Percentiles rank a stretch among this genome's conserved stretches.
Conservation (phyloP, 805 yeast genomes). For the Huiozyma naganishii region DNA sequence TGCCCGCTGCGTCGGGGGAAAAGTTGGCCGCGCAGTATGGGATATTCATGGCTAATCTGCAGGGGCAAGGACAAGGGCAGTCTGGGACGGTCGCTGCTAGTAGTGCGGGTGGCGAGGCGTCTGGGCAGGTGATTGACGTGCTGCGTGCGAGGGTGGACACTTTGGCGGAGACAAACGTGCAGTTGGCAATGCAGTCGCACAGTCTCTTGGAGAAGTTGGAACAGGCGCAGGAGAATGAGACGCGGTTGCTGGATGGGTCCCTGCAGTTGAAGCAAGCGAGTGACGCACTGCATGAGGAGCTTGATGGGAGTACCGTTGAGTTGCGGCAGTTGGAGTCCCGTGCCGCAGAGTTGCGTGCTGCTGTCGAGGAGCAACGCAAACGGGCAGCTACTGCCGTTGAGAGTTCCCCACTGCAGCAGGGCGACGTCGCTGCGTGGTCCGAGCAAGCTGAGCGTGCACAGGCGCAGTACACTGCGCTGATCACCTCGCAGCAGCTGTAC, state of each 20-base stretch:
- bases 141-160: slow-evolving; percentile 42
- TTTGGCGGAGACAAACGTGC: slow-evolving; percentile 32
- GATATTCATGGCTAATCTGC: slow-evolving; percentile 4
- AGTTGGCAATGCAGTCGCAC: slow-evolving; percentile 30
- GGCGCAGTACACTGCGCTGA: not conserved
- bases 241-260: slow-evolving; percentile 40
- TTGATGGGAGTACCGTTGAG: not conserved
- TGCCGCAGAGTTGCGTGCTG: slow-evolving; percentile 5
- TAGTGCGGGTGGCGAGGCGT: not conserved
- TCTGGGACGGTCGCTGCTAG: not conserved
- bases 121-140: slow-evolving; percentile 30
- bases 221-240: slow-evolving; percentile 30
- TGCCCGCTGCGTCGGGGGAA: not conserved
- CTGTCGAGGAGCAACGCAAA: not conserved
- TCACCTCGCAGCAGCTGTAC: not conserved
- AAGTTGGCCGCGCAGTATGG: slow-evolving; percentile 17
- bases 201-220: slow-evolving; percentile 46
- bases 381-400: not conserved
- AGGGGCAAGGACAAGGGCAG: not conserved
- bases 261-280: slow-evolving; percentile 69
- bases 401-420: not conserved
- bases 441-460: not conserved
- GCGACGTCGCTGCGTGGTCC: not conserved
- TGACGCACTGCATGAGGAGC: slow-evolving; percentile 27
- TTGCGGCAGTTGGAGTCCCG: slow-evolving; percentile 41